Base-by-base conservation (phyloP, 176 grass and related monocot species). In the Triticum dicoccoides region DNA sequence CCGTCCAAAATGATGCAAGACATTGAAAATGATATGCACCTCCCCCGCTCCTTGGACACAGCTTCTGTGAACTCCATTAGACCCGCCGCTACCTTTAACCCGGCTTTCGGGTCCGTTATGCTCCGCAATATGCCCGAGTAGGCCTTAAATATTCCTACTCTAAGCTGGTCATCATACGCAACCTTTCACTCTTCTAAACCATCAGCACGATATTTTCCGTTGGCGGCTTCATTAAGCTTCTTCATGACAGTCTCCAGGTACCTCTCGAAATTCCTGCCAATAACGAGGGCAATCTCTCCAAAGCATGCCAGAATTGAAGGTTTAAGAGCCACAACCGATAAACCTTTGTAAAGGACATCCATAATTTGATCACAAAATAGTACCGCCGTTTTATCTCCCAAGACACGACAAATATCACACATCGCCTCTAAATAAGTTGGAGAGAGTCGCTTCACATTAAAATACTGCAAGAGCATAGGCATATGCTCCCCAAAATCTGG, bases 211-310 rank as follows among this genome's bases (percentile, higher is more conserved):
- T 35, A 34, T 34, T 68, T 69, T 18, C 86, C 82, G 59, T 69
- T 89, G 6, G 95, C 88, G 79, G 92, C 95, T 52, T 91, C 87
- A 81, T 95, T 92, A 81, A 97, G 87, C 89, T 89, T 94, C 5
- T 89, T 89, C 61, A 92, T 83, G 5, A 83, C 89, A 86, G 92
- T 92, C 34, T 87, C 65, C 14, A 95, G 76, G 32, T 95, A 97
- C 77, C 92, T 97, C 64, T 93, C 90, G 62, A 97, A 97, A 82
- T 93, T 86, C 33, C 88, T 91, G 37, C 95, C 92, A 38, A 97
- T 91, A 30, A 92, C 90, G 88, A 94, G 90, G 81, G 90, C 92
- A 41, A 94, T 94, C 69, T 97, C 95, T 69, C 95, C 95, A 88
- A 95, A 97, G 85, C 92, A 89, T 41, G 95, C 92, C 73, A 95